Percentiles rank a stretch among this genome's conserved stretches.
Conservation (phyloP, 2,329 filamentous ascomycete genomes). For the Trichophaea hybrida region DNA sequence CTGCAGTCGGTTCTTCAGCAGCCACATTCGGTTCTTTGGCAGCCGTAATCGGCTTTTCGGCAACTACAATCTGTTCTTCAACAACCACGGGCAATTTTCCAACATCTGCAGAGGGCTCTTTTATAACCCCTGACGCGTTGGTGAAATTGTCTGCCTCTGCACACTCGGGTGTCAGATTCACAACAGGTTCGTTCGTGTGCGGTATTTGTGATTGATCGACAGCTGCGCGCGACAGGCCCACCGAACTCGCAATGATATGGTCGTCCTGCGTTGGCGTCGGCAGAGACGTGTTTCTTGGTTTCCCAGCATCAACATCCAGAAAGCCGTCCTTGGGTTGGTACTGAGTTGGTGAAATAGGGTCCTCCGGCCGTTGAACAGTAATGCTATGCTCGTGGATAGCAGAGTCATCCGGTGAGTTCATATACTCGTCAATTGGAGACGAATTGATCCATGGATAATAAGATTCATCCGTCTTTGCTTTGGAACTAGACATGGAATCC, state of each 20-base stretch:
- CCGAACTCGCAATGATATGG: slow-evolving; percentile 5
- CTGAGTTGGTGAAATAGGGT: neutral
- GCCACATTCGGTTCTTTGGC: no score
- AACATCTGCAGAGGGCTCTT: neutral
- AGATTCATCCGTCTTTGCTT: neutral
- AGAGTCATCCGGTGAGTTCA: neutral
- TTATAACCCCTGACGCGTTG: neutral
- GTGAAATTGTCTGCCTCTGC: neutral
- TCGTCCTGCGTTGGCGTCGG: slow-evolving; percentile 3
- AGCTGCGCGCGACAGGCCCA: neutral
- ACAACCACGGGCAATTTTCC: no score
- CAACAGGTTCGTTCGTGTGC: neutral
- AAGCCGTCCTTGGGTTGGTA: neutral
- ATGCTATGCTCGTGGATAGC: slow-evolving; percentile 3
- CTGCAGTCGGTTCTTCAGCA: no score
- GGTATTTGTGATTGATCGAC: neutral
- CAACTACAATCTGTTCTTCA: neutral
- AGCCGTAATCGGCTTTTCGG: no score
- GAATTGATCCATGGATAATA: neutral
- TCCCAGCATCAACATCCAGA: neutral
- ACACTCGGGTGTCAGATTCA: slow-evolving; percentile 1
- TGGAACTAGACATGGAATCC: neutral
- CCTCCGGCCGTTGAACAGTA: neutral
- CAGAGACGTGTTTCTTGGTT: neutral
- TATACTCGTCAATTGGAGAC: neutral